phyloP scores from a whole-genome alignment of 2,329 filamentous ascomycete genomes.

The Teratosphaeria gauchensis region DNA sequence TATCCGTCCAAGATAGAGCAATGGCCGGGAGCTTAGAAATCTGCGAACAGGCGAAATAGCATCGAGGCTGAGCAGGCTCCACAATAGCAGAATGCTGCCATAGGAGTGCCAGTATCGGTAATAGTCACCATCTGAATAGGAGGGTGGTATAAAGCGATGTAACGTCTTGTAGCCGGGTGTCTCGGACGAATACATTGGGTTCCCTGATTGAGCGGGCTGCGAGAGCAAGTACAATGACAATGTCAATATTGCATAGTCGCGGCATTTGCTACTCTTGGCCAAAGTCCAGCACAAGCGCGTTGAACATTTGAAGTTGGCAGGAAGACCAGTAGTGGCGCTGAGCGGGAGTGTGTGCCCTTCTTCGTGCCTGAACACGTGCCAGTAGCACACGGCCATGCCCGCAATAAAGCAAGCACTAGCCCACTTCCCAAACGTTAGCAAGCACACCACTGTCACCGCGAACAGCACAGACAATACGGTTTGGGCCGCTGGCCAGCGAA shows the following conservation, averaged over 20 bases:
- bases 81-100: background rate
- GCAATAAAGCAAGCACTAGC: background rate
- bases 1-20: constrained; percentile 51
- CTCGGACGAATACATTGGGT: background rate
- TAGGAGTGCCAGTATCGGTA: background rate
- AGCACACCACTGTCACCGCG: background rate
- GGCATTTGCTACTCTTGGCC: background rate
- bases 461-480: background rate
- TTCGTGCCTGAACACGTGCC: background rate
- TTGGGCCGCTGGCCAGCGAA: background rate
- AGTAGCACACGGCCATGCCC: background rate
- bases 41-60: background rate
- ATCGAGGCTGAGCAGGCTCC: background rate
- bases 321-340: background rate
- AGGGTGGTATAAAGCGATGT: background rate
- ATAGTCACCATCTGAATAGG: background rate
- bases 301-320: background rate
- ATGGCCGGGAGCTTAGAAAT: background rate
- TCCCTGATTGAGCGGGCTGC: background rate
- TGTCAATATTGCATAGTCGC: background rate
- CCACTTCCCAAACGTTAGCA: background rate
- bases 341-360: background rate
- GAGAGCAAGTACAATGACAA: background rate
- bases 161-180: background rate
- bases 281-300: background rate